These are phyloP conservation scores for Psilocybe subaeruginosa DNA, from an alignment of 768 basidiomycete species.

Conservation along the genomic window DNA sequence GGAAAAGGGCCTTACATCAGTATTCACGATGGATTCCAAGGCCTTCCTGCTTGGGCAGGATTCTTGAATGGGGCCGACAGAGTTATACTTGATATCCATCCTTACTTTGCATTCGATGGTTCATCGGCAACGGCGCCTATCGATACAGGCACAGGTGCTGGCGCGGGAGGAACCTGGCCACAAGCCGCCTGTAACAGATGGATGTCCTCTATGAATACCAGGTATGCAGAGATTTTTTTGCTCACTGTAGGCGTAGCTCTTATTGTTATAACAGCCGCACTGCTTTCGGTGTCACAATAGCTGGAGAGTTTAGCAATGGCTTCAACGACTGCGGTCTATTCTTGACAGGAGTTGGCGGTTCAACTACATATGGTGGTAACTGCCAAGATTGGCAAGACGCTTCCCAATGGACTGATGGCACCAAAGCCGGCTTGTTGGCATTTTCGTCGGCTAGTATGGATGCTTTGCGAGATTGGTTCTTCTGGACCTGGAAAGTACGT, in stretches of 20 bases:
- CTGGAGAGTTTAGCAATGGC: slow-evolving; percentile 80
- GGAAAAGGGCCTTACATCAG: slow-evolving; percentile 66
- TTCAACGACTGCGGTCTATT: slow-evolving; percentile 63
- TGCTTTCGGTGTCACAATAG: slow-evolving; percentile 70
- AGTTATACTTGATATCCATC: slow-evolving; percentile 42
- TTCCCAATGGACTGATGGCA: slow-evolving; percentile 49
- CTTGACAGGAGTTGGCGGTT: slow-evolving; percentile 28
- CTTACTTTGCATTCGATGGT: slow-evolving; percentile 52
- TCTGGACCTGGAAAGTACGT: slow-evolving; percentile 58
- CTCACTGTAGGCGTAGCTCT: background rate
- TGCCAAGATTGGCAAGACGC: slow-evolving; percentile 51
- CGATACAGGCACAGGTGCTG: slow-evolving; percentile 37
- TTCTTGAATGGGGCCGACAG: slow-evolving; percentile 44
- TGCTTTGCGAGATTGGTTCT: slow-evolving; percentile 44
- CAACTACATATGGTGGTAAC: slow-evolving; percentile 32
- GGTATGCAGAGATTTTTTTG: slow-evolving; percentile 21
- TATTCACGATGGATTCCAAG: slow-evolving; percentile 50
- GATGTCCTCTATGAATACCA: slow-evolving; percentile 59
- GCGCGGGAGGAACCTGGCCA: slow-evolving; percentile 51
- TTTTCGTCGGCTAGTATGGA: slow-evolving; percentile 63
- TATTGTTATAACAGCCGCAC: slow-evolving; percentile 33
- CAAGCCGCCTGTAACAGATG: slow-evolving; percentile 58
- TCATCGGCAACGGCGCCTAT: slow-evolving; percentile 37
- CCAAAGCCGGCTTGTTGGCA: slow-evolving; percentile 43
- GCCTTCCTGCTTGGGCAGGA: slow-evolving; percentile 34